Percentiles rank a stretch among this genome's conserved stretches.
Evolutionary conservation across 2,329 filamentous ascomycete species (phyloP).

Genomic region (Corinectria fuckeliana): DNA sequence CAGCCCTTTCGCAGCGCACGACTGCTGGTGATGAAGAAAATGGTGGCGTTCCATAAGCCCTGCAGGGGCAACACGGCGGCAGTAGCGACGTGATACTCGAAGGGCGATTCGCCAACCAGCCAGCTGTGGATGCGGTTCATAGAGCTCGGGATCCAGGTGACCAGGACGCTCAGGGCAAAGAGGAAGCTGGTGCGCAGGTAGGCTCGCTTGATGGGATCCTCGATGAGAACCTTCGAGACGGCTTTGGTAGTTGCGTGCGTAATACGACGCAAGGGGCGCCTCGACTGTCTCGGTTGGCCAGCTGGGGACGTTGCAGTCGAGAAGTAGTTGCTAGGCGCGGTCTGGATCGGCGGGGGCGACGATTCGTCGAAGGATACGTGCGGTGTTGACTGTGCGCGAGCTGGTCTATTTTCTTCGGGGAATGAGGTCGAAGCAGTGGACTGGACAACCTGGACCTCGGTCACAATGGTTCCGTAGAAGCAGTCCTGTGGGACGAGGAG

Average conservation of each 20-base stretch:
- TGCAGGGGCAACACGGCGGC: constrained; percentile 78
- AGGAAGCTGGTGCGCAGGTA: constrained; percentile 67
- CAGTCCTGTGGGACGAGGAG: constrained; percentile 41
- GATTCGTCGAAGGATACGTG: constrained; percentile 35
- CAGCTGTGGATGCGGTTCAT: constrained; percentile 78
- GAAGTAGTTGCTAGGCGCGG: constrained; percentile 40
- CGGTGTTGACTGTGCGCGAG: constrained; percentile 23
- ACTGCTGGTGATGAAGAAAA: constrained; percentile 74
- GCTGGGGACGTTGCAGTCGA: constrained; percentile 43
- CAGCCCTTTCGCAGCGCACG: constrained; percentile 21
- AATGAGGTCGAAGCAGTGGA: constrained; percentile 33
- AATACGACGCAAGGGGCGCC: constrained; percentile 26
- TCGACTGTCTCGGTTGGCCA: constrained; percentile 1
- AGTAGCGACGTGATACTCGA: constrained; percentile 71
- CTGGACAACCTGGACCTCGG: constrained; percentile 56
- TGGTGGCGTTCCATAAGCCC: constrained; percentile 80
- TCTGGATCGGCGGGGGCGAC: constrained; percentile 20
- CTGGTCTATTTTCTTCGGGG: constrained; percentile 33
- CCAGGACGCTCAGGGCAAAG: constrained; percentile 65
- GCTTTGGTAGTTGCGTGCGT: constrained; percentile 41
- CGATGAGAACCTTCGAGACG: constrained; percentile 43
- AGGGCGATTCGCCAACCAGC: constrained; percentile 59
- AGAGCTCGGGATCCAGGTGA: constrained; percentile 71
- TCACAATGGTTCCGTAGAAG: constrained; percentile 59
- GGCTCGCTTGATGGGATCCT: constrained; percentile 65